Evolutionary conservation across 73 alveolate species (phyloP).

Genomic region (Paramecium sexaurelia): DNA sequence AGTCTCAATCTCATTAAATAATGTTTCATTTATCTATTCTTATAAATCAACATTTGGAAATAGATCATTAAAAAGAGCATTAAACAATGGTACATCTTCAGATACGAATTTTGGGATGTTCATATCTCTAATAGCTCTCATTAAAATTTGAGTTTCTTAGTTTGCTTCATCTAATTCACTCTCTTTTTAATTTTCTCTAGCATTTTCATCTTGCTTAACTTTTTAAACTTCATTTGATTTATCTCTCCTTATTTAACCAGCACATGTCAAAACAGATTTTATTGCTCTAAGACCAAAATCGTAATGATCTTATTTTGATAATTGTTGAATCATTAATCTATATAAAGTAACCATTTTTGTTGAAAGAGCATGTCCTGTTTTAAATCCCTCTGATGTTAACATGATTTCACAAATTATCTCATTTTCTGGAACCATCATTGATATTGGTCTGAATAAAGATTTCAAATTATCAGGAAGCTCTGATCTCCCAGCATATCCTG

Average conservation of each 20-base stretch:
- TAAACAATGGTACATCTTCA: slow-evolving; percentile 98
- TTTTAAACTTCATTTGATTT: slow-evolving; percentile 70
- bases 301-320: slow-evolving; percentile 99
- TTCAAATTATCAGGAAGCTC: slow-evolving; percentile 97
- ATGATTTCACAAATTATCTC: slow-evolving; percentile 98
- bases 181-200: slow-evolving; percentile 61
- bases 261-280: slow-evolving; percentile 97
- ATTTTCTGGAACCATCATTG: slow-evolving; percentile 99
- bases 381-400: slow-evolving; percentile 95
- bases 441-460: slow-evolving; percentile 99
- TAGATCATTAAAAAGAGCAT: slow-evolving; percentile 97
- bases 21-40: slow-evolving; percentile 87
- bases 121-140: slow-evolving; percentile 99
- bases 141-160: slow-evolving; percentile 89
- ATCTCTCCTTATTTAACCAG: slow-evolving; percentile 96
- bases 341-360: slow-evolving; percentile 91
- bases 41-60: slow-evolving; percentile 98
- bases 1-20: slow-evolving; percentile 84
- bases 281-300: slow-evolving; percentile 99
- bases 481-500: slow-evolving; percentile 99
- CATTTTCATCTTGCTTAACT: slow-evolving; percentile 36
- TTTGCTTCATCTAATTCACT: slow-evolving; percentile 58
- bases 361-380: slow-evolving; percentile 74
- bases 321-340: slow-evolving; percentile 96
- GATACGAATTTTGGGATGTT: slow-evolving; percentile 99